These are phyloP conservation scores for Fusarium vanettenii DNA, from an alignment of 2,329 filamentous ascomycete genomes.

Conservation along the genomic window DNA sequence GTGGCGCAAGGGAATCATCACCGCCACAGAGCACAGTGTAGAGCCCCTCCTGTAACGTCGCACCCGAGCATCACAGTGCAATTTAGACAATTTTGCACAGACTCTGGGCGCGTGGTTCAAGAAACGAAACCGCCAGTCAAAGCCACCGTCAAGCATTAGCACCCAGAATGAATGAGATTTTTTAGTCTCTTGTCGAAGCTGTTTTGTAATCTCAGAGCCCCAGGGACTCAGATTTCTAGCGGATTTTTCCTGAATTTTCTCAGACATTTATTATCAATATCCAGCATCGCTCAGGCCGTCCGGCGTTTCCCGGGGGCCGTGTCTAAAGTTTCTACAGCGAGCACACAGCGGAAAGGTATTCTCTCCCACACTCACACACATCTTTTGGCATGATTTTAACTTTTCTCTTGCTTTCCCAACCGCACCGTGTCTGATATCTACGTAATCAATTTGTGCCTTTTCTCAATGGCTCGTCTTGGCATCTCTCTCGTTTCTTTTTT, in stretches of 20 bases:
- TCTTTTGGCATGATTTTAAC: background rate
- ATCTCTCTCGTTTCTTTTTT: slow-evolving; percentile 8
- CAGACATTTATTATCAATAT: slow-evolving; percentile 1
- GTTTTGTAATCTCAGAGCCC: background rate
- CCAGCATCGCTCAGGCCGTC: background rate
- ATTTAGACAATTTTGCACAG: background rate
- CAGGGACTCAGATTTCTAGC: background rate
- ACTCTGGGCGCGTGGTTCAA: background rate
- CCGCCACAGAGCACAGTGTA: slow-evolving; percentile 24
- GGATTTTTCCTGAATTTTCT: background rate
- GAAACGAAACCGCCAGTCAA: background rate
- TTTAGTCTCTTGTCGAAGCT: background rate
- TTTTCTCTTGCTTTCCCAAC: background rate
- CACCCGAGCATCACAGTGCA: slow-evolving; percentile 1
- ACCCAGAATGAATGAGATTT: background rate
- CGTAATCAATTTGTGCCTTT: background rate
- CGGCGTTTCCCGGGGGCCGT: slow-evolving; percentile 18
- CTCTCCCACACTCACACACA: background rate
- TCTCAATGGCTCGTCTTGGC: background rate
- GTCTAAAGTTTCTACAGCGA: background rate
- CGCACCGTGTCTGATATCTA: background rate
- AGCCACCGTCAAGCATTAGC: background rate
- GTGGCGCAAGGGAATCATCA: background rate
- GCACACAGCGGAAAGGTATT: background rate
- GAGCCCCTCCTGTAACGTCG: background rate